phyloP scores from a whole-genome alignment of 495 filamentous ascomycete genomes.

The Penicillium turbatum region DNA sequence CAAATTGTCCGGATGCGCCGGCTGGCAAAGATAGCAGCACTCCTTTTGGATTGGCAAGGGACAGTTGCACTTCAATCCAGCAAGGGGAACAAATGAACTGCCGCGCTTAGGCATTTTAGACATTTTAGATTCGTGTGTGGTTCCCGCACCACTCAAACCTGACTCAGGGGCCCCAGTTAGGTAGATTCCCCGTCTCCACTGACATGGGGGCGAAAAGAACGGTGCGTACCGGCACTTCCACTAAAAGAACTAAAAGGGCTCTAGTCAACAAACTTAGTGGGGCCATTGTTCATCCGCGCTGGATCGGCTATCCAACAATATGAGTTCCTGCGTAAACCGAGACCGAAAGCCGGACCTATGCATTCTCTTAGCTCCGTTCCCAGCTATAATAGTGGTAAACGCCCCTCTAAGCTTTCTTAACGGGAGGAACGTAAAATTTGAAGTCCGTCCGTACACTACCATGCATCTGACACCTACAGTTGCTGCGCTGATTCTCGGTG shows the following conservation, averaged over 20 bases:
- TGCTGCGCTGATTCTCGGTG: not conserved
- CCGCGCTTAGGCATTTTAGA: not conserved
- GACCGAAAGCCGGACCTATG: too few relatives aligned
- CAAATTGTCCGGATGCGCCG: not conserved
- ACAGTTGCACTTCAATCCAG: not conserved
- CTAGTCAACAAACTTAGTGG: not conserved
- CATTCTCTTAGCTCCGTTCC: too few relatives aligned
- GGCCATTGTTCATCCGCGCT: not conserved
- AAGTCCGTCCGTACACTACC: not conserved
- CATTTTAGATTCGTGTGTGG: too few relatives aligned
- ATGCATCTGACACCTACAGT: not conserved
- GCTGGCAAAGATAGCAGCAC: not conserved
- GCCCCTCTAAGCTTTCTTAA: not conserved
- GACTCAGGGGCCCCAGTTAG: too few relatives aligned
- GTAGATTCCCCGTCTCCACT: too few relatives aligned
- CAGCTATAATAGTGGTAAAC: not conserved
- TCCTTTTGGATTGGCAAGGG: not conserved
- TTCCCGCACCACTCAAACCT: too few relatives aligned
- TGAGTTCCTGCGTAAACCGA: not conserved
- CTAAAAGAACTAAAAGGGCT: too few relatives aligned
- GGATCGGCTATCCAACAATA: not conserved
- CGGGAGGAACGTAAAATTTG: not conserved
- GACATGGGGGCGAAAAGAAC: not conserved
- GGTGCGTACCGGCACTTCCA: not conserved
- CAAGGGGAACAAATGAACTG: not conserved